These are phyloP conservation scores for Mitragyna speciosa DNA, from an alignment of 257 asterid species.

Conservation along the genomic window DNA sequence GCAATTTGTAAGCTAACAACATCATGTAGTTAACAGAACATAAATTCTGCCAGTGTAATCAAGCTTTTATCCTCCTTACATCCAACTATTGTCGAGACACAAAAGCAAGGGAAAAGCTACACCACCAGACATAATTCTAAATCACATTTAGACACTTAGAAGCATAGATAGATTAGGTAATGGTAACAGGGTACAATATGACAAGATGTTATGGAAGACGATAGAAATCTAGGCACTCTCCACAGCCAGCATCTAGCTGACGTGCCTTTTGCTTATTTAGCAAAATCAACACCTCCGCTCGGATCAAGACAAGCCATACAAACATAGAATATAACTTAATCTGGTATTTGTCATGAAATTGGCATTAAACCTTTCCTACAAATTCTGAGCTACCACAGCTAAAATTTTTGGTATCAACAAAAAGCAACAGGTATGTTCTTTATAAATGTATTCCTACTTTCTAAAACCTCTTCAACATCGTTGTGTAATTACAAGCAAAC, in stretches of 20 bases:
- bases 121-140: neutral
- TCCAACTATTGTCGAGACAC: neutral
- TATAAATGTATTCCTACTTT: neutral
- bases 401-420: neutral
- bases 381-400: neutral
- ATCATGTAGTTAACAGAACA: neutral
- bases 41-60: neutral
- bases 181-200: neutral
- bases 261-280: neutral
- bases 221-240: neutral
- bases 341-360: neutral
- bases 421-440: neutral
- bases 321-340: neutral
- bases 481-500: neutral
- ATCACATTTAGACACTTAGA: neutral
- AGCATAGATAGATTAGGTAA: neutral
- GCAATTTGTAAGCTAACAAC: neutral
- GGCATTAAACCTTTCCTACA: neutral
- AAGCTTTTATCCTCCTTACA: neutral
- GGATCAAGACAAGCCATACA: neutral
- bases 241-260: neutral
- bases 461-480: neutral
- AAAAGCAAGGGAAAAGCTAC: neutral
- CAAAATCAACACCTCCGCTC: neutral
- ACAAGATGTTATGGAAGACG: too few species aligned